These are phyloP conservation scores for Citrus sp. DNA, from an alignment of 345 rosid genomes.

Conservation along the genomic window DNA sequence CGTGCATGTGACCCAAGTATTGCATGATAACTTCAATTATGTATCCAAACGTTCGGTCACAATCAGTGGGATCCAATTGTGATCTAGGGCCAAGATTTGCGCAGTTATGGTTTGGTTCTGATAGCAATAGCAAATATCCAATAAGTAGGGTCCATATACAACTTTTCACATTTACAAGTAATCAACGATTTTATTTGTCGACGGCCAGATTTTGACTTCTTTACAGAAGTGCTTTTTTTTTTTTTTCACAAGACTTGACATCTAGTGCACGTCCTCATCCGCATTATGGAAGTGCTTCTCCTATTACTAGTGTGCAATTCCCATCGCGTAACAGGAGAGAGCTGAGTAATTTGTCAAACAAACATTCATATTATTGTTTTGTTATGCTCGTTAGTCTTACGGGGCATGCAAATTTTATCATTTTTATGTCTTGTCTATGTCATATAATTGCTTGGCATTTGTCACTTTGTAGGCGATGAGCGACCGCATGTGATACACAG, in stretches of 20 bases:
- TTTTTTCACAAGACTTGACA: slow-evolving; percentile 1
- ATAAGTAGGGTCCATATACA: neutral
- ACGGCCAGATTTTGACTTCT: slow-evolving; percentile 4
- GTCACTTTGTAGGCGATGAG: neutral
- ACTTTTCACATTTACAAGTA: neutral
- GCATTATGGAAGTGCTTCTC: no score
- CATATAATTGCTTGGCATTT: neutral
- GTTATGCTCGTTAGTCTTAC: neutral
- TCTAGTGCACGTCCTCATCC: slow-evolving; percentile 21
- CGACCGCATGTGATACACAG: neutral
- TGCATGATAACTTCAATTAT: neutral
- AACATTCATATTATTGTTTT: neutral
- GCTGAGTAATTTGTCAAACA: neutral
- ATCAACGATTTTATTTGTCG: neutral
- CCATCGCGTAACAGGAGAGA: neutral
- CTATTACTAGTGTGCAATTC: neutral
- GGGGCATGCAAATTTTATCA: neutral
- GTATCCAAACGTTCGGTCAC: neutral
- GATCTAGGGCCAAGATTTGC: neutral
- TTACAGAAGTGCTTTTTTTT: neutral
- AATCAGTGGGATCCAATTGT: neutral
- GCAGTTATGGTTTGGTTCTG: neutral
- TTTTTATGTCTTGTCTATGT: neutral
- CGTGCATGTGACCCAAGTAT: neutral
- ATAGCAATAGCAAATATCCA: neutral